Evolutionary conservation across 495 filamentous ascomycete genomes (phyloP).

Genomic region (Penicillium canariense): DNA sequence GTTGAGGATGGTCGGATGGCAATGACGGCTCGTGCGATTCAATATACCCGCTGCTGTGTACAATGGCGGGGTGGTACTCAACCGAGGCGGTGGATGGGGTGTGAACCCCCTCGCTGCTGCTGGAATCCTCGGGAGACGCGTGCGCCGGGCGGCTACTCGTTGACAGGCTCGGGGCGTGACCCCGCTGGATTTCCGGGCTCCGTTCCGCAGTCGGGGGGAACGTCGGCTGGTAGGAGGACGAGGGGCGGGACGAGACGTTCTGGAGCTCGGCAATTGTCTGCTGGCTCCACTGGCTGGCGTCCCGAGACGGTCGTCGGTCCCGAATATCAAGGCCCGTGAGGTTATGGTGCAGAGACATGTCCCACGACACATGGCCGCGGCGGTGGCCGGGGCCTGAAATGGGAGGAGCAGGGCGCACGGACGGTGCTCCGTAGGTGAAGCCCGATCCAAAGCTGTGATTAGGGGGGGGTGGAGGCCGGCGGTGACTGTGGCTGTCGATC

Average conservation of each 20-base stretch:
- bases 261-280: conserved; percentile 47
- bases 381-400: conserved; percentile 56
- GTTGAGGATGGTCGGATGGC: conserved; percentile 40
- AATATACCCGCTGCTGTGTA: conserved; percentile 61
- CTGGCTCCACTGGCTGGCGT: conserved; percentile 53
- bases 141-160: conserved; percentile 43
- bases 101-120: conserved; percentile 66
- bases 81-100: conserved; percentile 61
- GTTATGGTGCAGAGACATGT: conserved; percentile 70
- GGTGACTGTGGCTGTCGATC: conserved; percentile 55
- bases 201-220: conserved; percentile 28
- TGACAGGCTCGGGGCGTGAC: conserved; percentile 28
- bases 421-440: conserved; percentile 47
- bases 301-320: conserved; percentile 51
- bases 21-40: conserved; percentile 50
- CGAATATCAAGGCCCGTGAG: conserved; percentile 70
- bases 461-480: conserved; percentile 34
- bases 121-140: conserved; percentile 69
- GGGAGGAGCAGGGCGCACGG: conserved; percentile 47
- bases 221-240: conserved; percentile 42
- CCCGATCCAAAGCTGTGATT: conserved; percentile 36
- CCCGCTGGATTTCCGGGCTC: conserved; percentile 33
- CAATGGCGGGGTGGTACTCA: conserved; percentile 64
- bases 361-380: conserved; percentile 66
- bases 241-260: conserved; percentile 40